phyloP scores from a whole-genome alignment of 805 yeast species.

The Tetrapisispora namnaoensis region DNA sequence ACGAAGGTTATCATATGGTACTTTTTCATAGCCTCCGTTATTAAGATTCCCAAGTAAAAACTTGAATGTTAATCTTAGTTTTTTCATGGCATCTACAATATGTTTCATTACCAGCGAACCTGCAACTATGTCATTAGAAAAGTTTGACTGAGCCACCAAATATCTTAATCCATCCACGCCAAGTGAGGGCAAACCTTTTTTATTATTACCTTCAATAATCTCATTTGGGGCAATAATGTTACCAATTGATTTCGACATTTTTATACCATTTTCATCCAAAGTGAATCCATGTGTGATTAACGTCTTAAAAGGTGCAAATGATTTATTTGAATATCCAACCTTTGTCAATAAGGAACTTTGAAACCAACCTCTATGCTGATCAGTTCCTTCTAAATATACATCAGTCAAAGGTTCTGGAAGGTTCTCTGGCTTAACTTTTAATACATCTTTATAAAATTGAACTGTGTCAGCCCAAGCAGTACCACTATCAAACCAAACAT shows the following conservation, averaged over 20 bases:
- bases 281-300: slow-evolving; percentile 92
- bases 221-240: slow-evolving; percentile 64
- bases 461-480: slow-evolving; percentile 61
- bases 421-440: slow-evolving; percentile 18
- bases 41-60: slow-evolving; percentile 72
- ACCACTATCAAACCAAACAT: slow-evolving; percentile 98
- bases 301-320: slow-evolving; percentile 55
- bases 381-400: slow-evolving; percentile 92
- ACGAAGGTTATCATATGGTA: slow-evolving; percentile 34
- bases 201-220: slow-evolving; percentile 51
- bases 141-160: slow-evolving; percentile 86
- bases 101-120: slow-evolving; percentile 65
- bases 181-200: slow-evolving; percentile 44
- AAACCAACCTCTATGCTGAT: slow-evolving; percentile 99
- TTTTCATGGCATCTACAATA: slow-evolving; percentile 72
- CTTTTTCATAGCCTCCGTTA: slow-evolving; percentile 29
- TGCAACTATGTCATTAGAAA: slow-evolving; percentile 66
- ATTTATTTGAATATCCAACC: slow-evolving; percentile 36
- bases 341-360: slow-evolving; percentile 84
- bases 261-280: slow-evolving; percentile 72
- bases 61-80: slow-evolving; percentile 70
- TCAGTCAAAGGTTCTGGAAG: slow-evolving; percentile 53
- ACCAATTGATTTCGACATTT: slow-evolving; percentile 92
- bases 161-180: slow-evolving; percentile 89
- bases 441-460: slow-evolving; percentile 30